phyloP scores from a whole-genome alignment of 805 yeast species.

The Spathaspora sp. region DNA sequence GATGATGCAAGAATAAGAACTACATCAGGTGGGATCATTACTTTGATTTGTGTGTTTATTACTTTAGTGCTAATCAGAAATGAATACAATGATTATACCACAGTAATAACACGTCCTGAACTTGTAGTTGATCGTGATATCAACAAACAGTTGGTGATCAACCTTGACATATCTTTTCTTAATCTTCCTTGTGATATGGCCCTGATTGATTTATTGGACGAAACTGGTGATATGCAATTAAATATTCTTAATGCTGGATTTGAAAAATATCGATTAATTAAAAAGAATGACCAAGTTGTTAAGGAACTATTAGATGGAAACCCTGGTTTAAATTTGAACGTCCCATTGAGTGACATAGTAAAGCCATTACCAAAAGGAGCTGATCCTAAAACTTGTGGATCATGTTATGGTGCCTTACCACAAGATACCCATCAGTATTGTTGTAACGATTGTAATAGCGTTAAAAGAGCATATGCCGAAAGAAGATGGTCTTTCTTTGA shows the following conservation, averaged over 20 bases:
- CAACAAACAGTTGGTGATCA: conserved; percentile 70
- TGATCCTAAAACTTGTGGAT: conserved; percentile 55
- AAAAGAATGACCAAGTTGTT: conserved; percentile 36
- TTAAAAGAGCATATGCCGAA: conserved; percentile 72
- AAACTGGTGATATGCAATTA: conserved; percentile 77
- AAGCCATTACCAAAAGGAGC: conserved; percentile 28
- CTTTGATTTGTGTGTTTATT: conserved; percentile 62
- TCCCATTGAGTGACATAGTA: conserved; percentile 26
- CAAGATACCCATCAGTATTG: conserved; percentile 56
- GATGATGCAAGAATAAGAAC: conserved; percentile 92
- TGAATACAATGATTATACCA: conserved; percentile 75
- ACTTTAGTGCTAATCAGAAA: conserved; percentile 60
- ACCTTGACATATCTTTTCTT: conserved; percentile 80
- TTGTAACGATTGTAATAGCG: conserved; percentile 84
- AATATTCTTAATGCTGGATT: conserved; percentile 73
- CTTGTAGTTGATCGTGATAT: conserved; percentile 84
- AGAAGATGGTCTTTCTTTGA: conserved; percentile 87
- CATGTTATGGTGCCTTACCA: conserved; percentile 82
- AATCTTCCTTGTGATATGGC: conserved; percentile 80
- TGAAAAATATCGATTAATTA: conserved; percentile 59
- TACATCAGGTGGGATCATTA: conserved; percentile 84
- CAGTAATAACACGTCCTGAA: conserved; percentile 70
- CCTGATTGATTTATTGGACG: conserved; percentile 84
- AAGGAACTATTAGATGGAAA: conserved; percentile 29
- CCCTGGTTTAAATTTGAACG: conserved; percentile 18